These are phyloP conservation scores for Heritiera fomes DNA, from an alignment of 345 rosid genomes.

Conservation along the genomic window DNA sequence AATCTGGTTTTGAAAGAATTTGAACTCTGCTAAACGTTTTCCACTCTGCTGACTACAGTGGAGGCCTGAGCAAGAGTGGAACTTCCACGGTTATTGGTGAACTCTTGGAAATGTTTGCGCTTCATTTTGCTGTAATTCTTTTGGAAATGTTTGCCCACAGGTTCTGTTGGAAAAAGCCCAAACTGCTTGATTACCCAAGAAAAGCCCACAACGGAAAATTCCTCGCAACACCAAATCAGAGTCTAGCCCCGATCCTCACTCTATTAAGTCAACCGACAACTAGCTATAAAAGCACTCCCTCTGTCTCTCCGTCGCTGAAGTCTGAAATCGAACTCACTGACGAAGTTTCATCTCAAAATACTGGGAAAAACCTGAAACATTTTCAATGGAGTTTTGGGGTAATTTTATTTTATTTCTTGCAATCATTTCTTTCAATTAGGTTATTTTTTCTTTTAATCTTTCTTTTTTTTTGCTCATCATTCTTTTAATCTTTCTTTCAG, in stretches of 20 bases:
- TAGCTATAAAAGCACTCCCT: no score
- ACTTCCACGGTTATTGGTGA: not conserved
- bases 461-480: no score
- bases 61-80: not conserved
- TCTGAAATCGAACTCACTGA: not conserved
- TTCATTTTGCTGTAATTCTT: not conserved
- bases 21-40: not conserved
- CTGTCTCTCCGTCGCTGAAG: not conserved
- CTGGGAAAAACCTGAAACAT: not conserved
- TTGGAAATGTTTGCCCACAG: not conserved
- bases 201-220: not conserved
- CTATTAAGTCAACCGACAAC: no score
- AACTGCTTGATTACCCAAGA: not conserved
- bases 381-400: constrained; percentile 67
- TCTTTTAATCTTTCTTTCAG: not conserved
- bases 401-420: constrained; percentile 11
- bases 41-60: not conserved
- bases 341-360: not conserved
- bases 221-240: not conserved
- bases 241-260: not conserved
- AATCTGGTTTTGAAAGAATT: not conserved
- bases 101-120: no score
- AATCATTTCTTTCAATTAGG: not conserved
- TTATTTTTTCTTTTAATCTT: not conserved
- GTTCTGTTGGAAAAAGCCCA: not conserved